Evolutionary conservation across 148 eudicot species (phyloP).

Genomic region (Suaeda aralocaspica): DNA sequence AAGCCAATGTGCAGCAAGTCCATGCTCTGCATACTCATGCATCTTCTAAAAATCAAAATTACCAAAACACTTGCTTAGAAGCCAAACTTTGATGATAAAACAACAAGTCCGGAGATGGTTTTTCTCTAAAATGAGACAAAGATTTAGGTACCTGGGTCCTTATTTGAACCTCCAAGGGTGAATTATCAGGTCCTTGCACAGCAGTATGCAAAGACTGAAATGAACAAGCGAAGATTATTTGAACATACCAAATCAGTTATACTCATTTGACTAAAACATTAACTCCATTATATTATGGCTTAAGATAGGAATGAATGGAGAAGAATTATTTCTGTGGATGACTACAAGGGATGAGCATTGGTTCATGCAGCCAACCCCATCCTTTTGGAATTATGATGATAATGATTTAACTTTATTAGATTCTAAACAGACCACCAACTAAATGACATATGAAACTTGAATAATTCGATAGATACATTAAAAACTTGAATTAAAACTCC

Average conservation of each 20-base stretch:
- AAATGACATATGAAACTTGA: background rate
- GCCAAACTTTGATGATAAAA: background rate
- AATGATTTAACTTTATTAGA: too few species aligned
- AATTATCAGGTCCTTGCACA: slow-evolving; percentile 77
- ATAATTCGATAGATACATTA: background rate
- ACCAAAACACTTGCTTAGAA: slow-evolving; percentile 4
- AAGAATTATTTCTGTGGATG: too few species aligned
- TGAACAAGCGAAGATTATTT: slow-evolving; percentile 15
- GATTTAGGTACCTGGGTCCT: slow-evolving; percentile 68
- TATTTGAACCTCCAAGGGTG: slow-evolving; percentile 90
- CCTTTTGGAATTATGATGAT: too few species aligned
- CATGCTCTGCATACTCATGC: slow-evolving; percentile 97
- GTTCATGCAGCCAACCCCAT: too few species aligned
- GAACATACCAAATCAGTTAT: slow-evolving; percentile 3
- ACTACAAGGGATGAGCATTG: too few species aligned
- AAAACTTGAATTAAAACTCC: background rate
- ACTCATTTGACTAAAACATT: background rate
- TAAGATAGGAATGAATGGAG: too few species aligned
- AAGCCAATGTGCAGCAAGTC: slow-evolving; percentile 98
- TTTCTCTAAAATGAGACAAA: background rate
- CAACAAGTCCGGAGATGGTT: background rate
- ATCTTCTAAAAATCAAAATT: slow-evolving; percentile 54
- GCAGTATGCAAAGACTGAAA: slow-evolving; percentile 96
- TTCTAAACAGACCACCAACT: background rate
- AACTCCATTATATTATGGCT: too few species aligned